Base-by-base conservation (phyloP, 108 stramenopile genomes). In the Cyclostephanos tholiformis region DNA sequence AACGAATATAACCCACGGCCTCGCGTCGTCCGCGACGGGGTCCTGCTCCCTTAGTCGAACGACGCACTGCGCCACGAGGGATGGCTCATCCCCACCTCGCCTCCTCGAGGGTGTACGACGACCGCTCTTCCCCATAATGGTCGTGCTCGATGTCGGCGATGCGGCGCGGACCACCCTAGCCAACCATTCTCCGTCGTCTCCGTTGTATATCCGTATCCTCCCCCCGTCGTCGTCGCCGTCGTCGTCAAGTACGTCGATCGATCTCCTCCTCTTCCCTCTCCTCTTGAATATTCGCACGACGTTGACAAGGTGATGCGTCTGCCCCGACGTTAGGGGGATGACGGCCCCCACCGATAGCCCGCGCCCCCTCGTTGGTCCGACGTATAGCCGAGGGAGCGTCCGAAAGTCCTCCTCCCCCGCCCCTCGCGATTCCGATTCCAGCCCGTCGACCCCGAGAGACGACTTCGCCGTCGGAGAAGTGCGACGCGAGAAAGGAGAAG, bases 181-280 rank as follows among this genome's bases (percentile, higher is more conserved):
- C 29, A 95, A 66, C 93, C 93, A 95, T 84, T 95, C 93, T 8
- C 90, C 90, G 77, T 84, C 67, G 19, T 49, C 9, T 36, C 89
- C 91, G 82, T 95, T 85, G 75, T 92, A 95, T 51, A 92, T 75
- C 58, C 93, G 59, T 6, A 92, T 74, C 26, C 67, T 62, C 9
- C 25, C 65, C 26, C 30, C 63, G n/a, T 16, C 39, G 25, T 49
- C 44, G 30, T 30, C 65, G 10, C 27, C 22, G 61, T 62, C 36
- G 61, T 62, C 41, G 61, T 30, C 44, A 13, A 14, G 2, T 3
- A 3, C 41, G 41, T 46, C 44, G 44, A 41, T 46, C 44, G 44
- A 46, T 14, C 53, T 26, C 23, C 53, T 63, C n/a, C 59, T 27
- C 56, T 69, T 65, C 58, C 75, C 74, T 35, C 58, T 72, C 69